phyloP scores from a whole-genome alignment of 1,139 yeast genomes.

The Yamadazyma dushanensis region DNA sequence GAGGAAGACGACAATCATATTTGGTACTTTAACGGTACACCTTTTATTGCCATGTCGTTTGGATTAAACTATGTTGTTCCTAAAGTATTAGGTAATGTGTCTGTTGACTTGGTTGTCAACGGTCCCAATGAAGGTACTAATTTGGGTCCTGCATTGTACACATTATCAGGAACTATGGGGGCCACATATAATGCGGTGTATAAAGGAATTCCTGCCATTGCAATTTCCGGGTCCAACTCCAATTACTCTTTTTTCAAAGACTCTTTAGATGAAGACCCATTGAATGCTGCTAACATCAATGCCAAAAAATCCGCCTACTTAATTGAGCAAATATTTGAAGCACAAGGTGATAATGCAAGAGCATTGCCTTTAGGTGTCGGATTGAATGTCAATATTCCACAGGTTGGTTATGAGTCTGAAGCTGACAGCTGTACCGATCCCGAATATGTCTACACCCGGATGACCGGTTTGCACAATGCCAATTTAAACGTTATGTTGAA shows the following conservation, averaged over 20 bases:
- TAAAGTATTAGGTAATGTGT: constrained; percentile 29
- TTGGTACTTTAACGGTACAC: constrained; percentile 54
- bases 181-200: constrained; percentile 45
- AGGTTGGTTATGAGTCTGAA: constrained; percentile 33
- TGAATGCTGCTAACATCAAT: constrained; percentile 37
- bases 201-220: constrained; percentile 45
- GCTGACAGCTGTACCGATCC: constrained; percentile 35
- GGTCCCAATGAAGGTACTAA: constrained; percentile 52
- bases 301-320: constrained; percentile 32
- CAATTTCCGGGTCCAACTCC: constrained; percentile 44
- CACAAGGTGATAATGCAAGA: constrained; percentile 30
- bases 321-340: constrained; percentile 31
- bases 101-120: constrained; percentile 44
- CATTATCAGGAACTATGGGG: constrained; percentile 49
- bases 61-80: constrained; percentile 45
- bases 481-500: constrained; percentile 33
- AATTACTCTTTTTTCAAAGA: constrained; percentile 46
- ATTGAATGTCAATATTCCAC: constrained; percentile 42
- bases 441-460: constrained; percentile 34
- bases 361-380: constrained; percentile 44
- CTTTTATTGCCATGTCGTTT: constrained; percentile 45
- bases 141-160: constrained; percentile 39
- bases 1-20: constrained; percentile 42
- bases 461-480: constrained; percentile 33
- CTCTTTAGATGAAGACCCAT: constrained; percentile 31